phyloP scores from a whole-genome alignment of 1,284 basidiomycete species.

The Ceratobasidium sp. region DNA sequence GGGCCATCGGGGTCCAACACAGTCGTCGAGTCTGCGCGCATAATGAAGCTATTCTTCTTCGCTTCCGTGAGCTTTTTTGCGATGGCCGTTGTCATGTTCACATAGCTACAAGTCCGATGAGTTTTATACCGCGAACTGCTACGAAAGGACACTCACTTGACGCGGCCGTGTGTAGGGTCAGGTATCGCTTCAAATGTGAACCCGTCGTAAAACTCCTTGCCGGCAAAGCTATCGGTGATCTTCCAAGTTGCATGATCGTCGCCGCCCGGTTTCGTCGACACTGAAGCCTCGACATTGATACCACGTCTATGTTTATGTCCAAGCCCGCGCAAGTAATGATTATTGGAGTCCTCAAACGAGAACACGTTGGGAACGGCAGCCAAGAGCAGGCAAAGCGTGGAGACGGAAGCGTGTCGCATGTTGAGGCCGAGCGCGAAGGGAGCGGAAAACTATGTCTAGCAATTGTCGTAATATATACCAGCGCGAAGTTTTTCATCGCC shows the following conservation, averaged over 20 bases:
- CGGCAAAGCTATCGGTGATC: conserved; percentile 54
- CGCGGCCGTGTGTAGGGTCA: conserved; percentile 68
- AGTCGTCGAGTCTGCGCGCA: conserved; percentile 42
- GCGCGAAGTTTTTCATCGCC: no score
- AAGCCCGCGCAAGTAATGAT: neutral
- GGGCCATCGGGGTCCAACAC: conserved; percentile 39
- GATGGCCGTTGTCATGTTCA: conserved; percentile 40
- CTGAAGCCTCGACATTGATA: neutral
- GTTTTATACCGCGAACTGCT: no score
- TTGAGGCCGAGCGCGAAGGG: neutral
- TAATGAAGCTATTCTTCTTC: conserved; percentile 38
- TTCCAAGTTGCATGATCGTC: neutral
- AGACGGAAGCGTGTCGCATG: neutral
- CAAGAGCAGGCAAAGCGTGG: neutral
- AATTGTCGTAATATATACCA: no score
- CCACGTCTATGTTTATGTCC: neutral
- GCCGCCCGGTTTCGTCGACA: neutral
- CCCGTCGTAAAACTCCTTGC: conserved; percentile 57
- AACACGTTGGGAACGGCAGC: neutral
- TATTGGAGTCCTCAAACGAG: neutral
- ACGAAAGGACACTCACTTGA: conserved; percentile 57
- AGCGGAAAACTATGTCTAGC: no score
- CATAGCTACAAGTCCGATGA: no score
- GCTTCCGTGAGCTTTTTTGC: conserved; percentile 40
- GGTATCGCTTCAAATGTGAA: conserved; percentile 60